Evolutionary conservation across 2,329 filamentous ascomycete species (phyloP), one percentile per base, ranked within the genome.

Genomic region (Rhinocladiella similis): DNA sequence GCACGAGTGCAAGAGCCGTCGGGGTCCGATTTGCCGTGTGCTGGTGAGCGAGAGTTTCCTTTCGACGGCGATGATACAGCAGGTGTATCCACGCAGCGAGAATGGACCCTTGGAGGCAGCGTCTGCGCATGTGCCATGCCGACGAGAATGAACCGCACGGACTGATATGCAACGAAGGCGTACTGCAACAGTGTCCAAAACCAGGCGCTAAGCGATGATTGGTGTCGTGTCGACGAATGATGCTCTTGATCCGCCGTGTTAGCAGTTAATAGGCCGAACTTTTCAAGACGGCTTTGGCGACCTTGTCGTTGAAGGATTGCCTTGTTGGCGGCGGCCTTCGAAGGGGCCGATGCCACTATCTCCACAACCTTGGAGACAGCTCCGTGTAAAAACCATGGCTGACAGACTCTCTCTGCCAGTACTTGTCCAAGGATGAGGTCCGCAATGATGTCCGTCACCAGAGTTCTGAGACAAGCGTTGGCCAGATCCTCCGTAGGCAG

Each of bases 401-500:
- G 87, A 64, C 89, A 91, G 39, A 89, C 81, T 70, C 88, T 95
- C 67, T 87, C 89, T 66, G 86, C 85, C 66, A 97, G 80, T 56
- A 88, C 82, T 65, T 90, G 91, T 60, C 90, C 90, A 62, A 99
- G 80, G 60, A 97, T 90, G 70, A 96, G 85, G 73, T 97, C 91
- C 5, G 91, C 90, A 60, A 97, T 80, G 63, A 97, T 89, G 73
- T 97, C 91, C 53, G 86, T 85, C 60, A 97, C 88, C 60, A 99
- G 79, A 35, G 90, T 83, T 54, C 89, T 88, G 66, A 97, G 79
- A 70, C 90, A 96, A 52, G 84, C 84, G 70, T 96, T 97, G 67
- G 93, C 86, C 38, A 97, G 78, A 70, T 97, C 93, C 68, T 97
- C 93, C 14, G 91, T 94, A 9, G 94, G 94, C 18, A 99, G 80